Evolutionary conservation across 805 yeast genomes (phyloP), one percentile per base, ranked within the genome.

Genomic region (Barnettozyma populi): DNA sequence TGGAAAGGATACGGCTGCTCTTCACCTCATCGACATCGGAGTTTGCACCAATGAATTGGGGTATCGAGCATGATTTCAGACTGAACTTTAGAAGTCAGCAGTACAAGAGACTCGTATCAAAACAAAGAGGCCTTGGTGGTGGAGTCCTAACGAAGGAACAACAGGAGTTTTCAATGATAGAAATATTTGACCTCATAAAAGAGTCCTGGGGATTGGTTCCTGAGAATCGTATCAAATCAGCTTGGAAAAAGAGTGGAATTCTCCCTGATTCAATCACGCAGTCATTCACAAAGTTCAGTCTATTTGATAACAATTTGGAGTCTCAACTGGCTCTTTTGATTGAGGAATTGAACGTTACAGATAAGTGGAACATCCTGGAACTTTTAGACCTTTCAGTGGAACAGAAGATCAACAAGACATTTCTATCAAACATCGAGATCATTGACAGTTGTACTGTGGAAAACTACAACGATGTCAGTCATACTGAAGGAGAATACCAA

Each of bases 41-140:
- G 7, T 79, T 77, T 56, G 60, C 79, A 31, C 86, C 86, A 7
- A 79, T 80, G 70, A 76, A 73, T 50, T 79, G 81, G 73, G 87
- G 87, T 3, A 76, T 81, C 4, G 69, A 77, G 36, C 79, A 78
- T 49, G 86, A 82, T 55, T 78, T 82, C 57, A 79, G 79, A 56
- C 70, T 79, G 13, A 64, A 76, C 41, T 82, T 76, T 54, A 70
- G 87, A 47, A 66, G 77, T 7, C 80, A 76, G 50, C 86, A 82
- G 52, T 82, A 80, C 52, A 64, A 65, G 36, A 65, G 66, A 1
- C 54, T 71, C 31, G 57, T 69, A 2, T 53, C 63, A 41, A 60
- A 52, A 19, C 63, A 64, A 24, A 50, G 35, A 35, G 50, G 44
- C 20, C 45, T 44, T 18, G 50, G 53, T 34, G 49, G 45, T 14